Evolutionary conservation across 495 filamentous ascomycete genomes (phyloP), one percentile per base, ranked within the genome.

Genomic region (Penicillium parvum): DNA sequence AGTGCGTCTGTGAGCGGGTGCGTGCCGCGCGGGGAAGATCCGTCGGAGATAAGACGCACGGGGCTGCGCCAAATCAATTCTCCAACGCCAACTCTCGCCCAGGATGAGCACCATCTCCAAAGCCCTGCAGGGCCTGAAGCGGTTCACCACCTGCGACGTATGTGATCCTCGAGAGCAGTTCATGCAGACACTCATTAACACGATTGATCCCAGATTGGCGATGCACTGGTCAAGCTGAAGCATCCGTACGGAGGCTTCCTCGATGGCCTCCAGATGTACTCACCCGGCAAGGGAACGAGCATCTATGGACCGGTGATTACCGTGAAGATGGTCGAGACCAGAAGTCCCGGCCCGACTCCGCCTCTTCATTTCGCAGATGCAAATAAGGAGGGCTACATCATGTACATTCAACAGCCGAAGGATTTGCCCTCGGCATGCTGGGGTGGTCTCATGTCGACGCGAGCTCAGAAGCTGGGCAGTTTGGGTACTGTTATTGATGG

Each of bases 171-270:
- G 12, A 16, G 7, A 29, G 14, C 11, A 32, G 14, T 8, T 9
- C 17, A 18, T 16, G 20, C 11, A 11, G 5, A 17, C 9, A 9
- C n/a, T 11, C 29, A 32, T 40, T 27, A 29, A 42, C 26, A 6
- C n/a, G 7, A n/a, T 19, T 11, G n/a, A 30, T 22, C 18, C 35
- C 43, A 61, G 57, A 58, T 61, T 38, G 54, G 54, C 29, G 54
- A 61, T 37, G 57, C 57, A 12, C 45, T 61, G 4, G 54, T 58
- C 34, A 61, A 61, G 36, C 48, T 61, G 26, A 55, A 58, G 27
- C 43, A 61, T 9, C 57, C 57, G 0, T 44, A 46, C 16, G 57
- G 57, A 7, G 54, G 54, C 4, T 61, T 55, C 32, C 45, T 58
- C 9, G 47, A 55, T 28, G 57, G 54, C 10, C 36, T 61, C 10